Conservation (phyloP, 495 filamentous ascomycete genomes). For the Aspergillus egyptiacus region DNA sequence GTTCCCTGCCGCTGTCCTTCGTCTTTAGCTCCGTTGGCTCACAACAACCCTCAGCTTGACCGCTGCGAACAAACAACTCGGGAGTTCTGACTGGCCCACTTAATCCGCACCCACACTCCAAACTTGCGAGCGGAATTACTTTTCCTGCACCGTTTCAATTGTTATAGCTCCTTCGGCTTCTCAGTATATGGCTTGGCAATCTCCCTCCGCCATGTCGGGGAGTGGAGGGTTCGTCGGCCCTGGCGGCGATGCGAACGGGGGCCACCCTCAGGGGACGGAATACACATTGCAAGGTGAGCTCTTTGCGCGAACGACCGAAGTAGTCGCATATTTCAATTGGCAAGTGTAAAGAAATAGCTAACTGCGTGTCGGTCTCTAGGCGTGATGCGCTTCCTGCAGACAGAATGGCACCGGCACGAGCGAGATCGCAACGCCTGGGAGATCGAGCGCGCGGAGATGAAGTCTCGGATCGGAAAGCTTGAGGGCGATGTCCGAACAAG, state of each 20-base stretch:
- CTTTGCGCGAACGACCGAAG: not conserved
- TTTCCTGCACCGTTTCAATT: not conserved
- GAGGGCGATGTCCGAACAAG: conserved; percentile 82
- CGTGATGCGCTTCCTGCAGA: conserved; percentile 98
- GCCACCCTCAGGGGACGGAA: conserved; percentile 81
- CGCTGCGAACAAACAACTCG: conserved; percentile 17
- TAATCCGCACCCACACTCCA: not conserved
- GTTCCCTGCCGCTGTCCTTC: conserved; percentile 24
- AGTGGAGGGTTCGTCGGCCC: conserved; percentile 53
- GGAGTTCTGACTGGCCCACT: conserved; percentile 1
- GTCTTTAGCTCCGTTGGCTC: conserved; percentile 13
- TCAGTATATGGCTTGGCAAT: conserved; percentile 55
- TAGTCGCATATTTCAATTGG: not conserved
- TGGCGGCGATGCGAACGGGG: conserved; percentile 49
- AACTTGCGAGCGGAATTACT: conserved; percentile 1
- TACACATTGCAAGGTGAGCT: conserved; percentile 89
- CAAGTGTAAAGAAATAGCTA: not conserved
- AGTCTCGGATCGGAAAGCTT: conserved; percentile 89
- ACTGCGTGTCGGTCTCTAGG: conserved; percentile 45
- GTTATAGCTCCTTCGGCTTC: not conserved
- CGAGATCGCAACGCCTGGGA: conserved; percentile 98
- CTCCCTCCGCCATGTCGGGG: conserved; percentile 58
- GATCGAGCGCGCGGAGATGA: conserved; percentile 98
- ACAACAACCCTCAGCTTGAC: conserved; percentile 15
- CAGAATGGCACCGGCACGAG: conserved; percentile 98